phyloP scores from a whole-genome alignment of 2,329 filamentous ascomycete genomes.

The Calonectria pseudoreteaudii region DNA sequence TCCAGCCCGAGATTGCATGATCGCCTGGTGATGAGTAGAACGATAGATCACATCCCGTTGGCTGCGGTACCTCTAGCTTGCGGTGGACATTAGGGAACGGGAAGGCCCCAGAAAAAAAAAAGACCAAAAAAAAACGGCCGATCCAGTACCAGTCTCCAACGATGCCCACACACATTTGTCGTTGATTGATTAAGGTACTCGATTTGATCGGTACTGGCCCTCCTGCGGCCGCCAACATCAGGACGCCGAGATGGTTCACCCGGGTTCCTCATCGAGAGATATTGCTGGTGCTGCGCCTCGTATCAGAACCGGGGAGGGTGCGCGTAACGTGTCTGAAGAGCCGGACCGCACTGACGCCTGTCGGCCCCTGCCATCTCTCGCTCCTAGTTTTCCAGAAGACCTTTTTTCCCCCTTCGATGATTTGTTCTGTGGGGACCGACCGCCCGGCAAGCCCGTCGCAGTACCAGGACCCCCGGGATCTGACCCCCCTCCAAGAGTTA shows the following conservation, averaged over 20 bases:
- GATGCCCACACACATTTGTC: not conserved
- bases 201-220: constrained; percentile 23
- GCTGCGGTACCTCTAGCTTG: not conserved
- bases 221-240: constrained; percentile 43
- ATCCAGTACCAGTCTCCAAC: not conserved
- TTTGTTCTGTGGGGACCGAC: constrained; percentile 35
- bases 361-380: constrained; percentile 19
- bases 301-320: constrained; percentile 32
- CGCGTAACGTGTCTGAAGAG: constrained; percentile 26
- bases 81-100: not conserved
- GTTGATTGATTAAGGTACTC: not conserved
- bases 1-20: constrained; percentile 7
- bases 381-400: constrained; percentile 21
- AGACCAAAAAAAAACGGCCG: not conserved
- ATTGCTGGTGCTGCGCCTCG: constrained; percentile 25
- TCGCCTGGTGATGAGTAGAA: constrained; percentile 9
- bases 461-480: constrained; percentile 31
- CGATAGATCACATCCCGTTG: constrained; percentile 17
- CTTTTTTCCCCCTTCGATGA: constrained; percentile 37
- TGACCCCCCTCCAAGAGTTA: constrained; percentile 5
- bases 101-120: not conserved
- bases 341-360: constrained; percentile 33
- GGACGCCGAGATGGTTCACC: constrained; percentile 32
- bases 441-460: constrained; percentile 39
- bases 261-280: constrained; percentile 36